Evolutionary conservation across 805 yeast species (phyloP), one percentile per base, ranked within the genome.

Genomic region (Wickerhamomyces mucosus): DNA sequence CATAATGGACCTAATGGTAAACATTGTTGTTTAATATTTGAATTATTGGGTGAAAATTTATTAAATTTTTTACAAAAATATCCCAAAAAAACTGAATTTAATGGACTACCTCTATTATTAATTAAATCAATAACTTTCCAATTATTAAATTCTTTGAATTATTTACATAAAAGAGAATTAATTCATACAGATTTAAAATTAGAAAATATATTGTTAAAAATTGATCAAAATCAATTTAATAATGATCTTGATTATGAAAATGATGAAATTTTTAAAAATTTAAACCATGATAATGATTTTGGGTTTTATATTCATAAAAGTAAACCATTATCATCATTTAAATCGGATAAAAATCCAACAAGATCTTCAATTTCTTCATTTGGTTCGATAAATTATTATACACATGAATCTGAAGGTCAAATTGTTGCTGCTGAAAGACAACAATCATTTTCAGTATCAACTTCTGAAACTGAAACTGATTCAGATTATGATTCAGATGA

Each of bases 121-220:
- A 78, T 71, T 7, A 69, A 71, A 48, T 74, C 65, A 42, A 72
- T 76, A 21, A 58, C 75, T 8, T 69, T 63, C 38, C 82, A 76
- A 48, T 45, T 75, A 24, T 55, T 75, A 22, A 39, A 66, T 25
- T 74, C 77, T 1, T 48, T 75, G 36, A 78, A 75, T 49, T 73
- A 67, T 44, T 55, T 75, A 40, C 83, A 76, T 50, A n/a, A n/a
- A n/a, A 41, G 69, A 26, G 64, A 58, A 43, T 59, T 77, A 9
- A 75, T 78, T 25, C 89, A 80, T 53, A 72, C 88, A 10, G 88
- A 79, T 50, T 62, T 80, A 31, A 80, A 80, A 52, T 86, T 88
- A 3, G 88, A 79, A 46, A 81, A 81, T 54, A 68, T 75, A 4
- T 51, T 71, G 26, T 62, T 72, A 26, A 74, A 69, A 40, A 67